These are phyloP conservation scores for Abortiporus biennis DNA, from an alignment of 1,284 basidiomycete species.

Conservation along the genomic window DNA sequence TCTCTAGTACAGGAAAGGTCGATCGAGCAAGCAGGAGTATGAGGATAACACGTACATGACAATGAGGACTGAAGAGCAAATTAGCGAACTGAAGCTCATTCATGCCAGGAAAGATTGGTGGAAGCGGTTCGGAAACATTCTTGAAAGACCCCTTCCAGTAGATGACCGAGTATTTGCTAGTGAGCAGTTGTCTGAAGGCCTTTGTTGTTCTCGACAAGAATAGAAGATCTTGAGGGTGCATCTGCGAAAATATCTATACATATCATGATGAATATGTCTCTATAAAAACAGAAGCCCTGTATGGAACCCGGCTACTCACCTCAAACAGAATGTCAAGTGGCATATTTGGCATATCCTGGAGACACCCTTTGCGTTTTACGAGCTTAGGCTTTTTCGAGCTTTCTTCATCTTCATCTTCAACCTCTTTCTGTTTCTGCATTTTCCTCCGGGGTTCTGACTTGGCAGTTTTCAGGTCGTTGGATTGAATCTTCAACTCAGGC, in stretches of 20 bases:
- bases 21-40: too few relatives aligned
- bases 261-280: not conserved
- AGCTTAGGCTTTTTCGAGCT: too few relatives aligned
- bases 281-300: too few relatives aligned
- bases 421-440: too few relatives aligned
- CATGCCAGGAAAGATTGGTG: slow-evolving; percentile 12
- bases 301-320: not conserved
- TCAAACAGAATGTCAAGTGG: not conserved
- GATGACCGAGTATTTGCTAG: slow-evolving; percentile 6
- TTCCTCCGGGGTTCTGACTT: too few relatives aligned
- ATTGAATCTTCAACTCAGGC: too few relatives aligned
- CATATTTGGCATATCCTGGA: not conserved
- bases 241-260: slow-evolving; percentile 7
- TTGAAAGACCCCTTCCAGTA: slow-evolving; percentile 10
- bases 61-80: slow-evolving; percentile 11
- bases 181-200: slow-evolving; percentile 11
- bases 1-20: not conserved
- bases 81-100: slow-evolving; percentile 13
- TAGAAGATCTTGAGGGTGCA: slow-evolving; percentile 14
- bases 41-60: slow-evolving; percentile 10
- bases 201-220: slow-evolving; percentile 11
- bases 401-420: too few relatives aligned
- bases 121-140: slow-evolving; percentile 8
- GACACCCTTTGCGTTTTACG: too few relatives aligned
- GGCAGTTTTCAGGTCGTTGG: too few relatives aligned